Percentiles rank a stretch among this genome's conserved stretches.
These are phyloP conservation scores for Beauveria brongniartii DNA, from an alignment of 2,329 filamentous ascomycete genomes.

Conservation along the genomic window DNA sequence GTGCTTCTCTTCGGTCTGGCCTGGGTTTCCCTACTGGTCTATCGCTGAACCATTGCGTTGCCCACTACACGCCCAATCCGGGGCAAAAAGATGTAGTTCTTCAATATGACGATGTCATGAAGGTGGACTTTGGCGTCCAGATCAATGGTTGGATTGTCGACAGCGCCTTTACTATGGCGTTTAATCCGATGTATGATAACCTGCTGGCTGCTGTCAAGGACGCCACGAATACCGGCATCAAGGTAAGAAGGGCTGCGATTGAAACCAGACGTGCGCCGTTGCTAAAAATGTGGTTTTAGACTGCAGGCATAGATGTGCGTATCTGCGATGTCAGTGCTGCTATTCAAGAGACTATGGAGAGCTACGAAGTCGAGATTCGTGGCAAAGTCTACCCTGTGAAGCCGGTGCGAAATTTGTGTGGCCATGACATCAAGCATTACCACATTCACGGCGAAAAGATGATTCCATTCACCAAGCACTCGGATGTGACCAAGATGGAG, in stretches of 20 bases:
- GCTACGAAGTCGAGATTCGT: constrained; percentile 74
- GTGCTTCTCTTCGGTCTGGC: constrained; percentile 64
- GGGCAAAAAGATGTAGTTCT: constrained; percentile 63
- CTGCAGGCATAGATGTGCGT: constrained; percentile 77
- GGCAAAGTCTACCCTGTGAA: constrained; percentile 73
- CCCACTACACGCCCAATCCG: constrained; percentile 76
- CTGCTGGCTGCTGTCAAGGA: constrained; percentile 62
- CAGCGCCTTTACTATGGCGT: constrained; percentile 67
- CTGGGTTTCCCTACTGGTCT: constrained; percentile 79
- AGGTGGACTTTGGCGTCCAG: constrained; percentile 71
- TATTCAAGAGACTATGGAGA: constrained; percentile 86
- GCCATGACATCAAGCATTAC: constrained; percentile 78
- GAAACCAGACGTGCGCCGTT: neutral
- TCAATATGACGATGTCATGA: constrained; percentile 63
- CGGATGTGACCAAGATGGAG: constrained; percentile 86
- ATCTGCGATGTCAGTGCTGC: constrained; percentile 72
- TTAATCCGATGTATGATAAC: constrained; percentile 64
- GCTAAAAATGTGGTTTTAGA: neutral
- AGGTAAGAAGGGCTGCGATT: constrained; percentile 22
- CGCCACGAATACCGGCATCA: constrained; percentile 76
- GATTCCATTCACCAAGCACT: constrained; percentile 79
- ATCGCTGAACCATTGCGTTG: constrained; percentile 71
- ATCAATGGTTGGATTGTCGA: constrained; percentile 71
- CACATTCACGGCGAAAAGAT: constrained; percentile 84
- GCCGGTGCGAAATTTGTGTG: constrained; percentile 72